Base-by-base conservation (phyloP, 2,329 filamentous ascomycete genomes). In the Aspergillus sergii region DNA sequence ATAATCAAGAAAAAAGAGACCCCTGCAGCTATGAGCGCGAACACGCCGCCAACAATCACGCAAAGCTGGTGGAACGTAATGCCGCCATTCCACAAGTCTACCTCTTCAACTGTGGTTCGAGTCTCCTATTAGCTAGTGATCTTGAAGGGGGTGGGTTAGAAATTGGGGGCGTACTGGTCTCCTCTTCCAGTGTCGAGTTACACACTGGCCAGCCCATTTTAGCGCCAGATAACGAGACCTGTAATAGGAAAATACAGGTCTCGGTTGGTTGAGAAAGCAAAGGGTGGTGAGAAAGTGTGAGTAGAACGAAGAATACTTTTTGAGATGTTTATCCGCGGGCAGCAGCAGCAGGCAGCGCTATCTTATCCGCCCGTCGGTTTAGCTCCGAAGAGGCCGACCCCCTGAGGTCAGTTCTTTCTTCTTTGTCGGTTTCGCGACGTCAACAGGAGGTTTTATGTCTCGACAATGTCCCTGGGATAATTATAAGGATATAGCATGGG, bases 51-150 rank as follows among this genome's bases (percentile, higher is more conserved):
- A 50, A 88, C 73, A 58, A 84, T 80, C 53, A 88, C 79, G 62
- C 84, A 84, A 32, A 89, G 76, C 32, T 82, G 75, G 71, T 89
- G 86, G 69, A 88, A 88, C 39, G 83, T 85, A 65, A 86, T 71
- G 56, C 78, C 78, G 59, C 74, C 75, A 70, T 83, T 77, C 81
- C 82, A 87, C 58, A 88, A 73, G n/a, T 78, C 77, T 23, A 74
- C 75, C 72, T 87, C 85, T 59, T 74, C 66, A 66, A 84, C 80
- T 81, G 64, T 65, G 48, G 39, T 34, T 46, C 32, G 26, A 23
- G 8, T 23, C 36, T 21, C 12, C 28, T 19, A 65, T 62, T 51
- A 59, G 59, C 23, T 30, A 45, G 30, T 26, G n/a, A 36, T 28
- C 21, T n/a, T 26, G 46, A 26, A 23, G 21, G 48, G 45, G 45